These are phyloP conservation scores for Austroboletus eburneus DNA, from an alignment of 768 basidiomycete species.

Conservation along the genomic window DNA sequence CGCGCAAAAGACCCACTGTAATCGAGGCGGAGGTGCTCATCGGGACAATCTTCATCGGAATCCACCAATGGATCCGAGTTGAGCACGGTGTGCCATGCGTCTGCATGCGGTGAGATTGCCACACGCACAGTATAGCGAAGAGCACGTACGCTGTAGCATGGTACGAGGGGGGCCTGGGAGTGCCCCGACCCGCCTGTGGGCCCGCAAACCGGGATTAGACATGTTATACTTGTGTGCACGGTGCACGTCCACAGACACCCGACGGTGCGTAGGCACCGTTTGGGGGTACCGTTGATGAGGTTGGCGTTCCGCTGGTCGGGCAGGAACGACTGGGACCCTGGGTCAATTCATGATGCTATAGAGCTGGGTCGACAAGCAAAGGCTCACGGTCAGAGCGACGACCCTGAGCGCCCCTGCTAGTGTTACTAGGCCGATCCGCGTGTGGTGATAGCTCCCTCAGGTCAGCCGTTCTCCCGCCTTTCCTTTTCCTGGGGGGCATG, in stretches of 20 bases:
- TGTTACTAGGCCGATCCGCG: slow-evolving; percentile 9
- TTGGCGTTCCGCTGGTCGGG: slow-evolving; percentile 26
- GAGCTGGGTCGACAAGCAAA: not conserved
- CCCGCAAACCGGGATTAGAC: slow-evolving; percentile 19
- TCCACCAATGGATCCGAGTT: slow-evolving; percentile 69
- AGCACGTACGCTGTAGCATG: slow-evolving; percentile 63
- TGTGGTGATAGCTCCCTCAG: slow-evolving; percentile 10
- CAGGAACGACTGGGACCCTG: slow-evolving; percentile 12
- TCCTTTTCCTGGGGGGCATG: slow-evolving; percentile 25
- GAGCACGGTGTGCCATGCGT: slow-evolving; percentile 67
- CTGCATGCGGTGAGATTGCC: slow-evolving; percentile 33
- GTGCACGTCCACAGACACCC: slow-evolving; percentile 24
- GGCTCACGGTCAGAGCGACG: slow-evolving; percentile 28
- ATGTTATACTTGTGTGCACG: slow-evolving; percentile 21
- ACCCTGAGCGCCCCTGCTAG: slow-evolving; percentile 22
- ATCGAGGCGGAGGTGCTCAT: slow-evolving; percentile 62
- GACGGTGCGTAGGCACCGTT: slow-evolving; percentile 20
- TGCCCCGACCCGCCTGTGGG: slow-evolving; percentile 22
- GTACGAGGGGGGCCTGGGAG: slow-evolving; percentile 38
- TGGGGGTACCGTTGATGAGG: slow-evolving; percentile 18
- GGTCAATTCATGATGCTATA: not conserved
- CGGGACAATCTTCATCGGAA: slow-evolving; percentile 67
- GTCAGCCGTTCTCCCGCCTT: slow-evolving; percentile 15
- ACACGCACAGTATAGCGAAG: slow-evolving; percentile 2
- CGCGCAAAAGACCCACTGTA: slow-evolving; percentile 44